Evolutionary conservation across 2,329 filamentous ascomycete genomes (phyloP).

Genomic region (Fusarium pininemorale): DNA sequence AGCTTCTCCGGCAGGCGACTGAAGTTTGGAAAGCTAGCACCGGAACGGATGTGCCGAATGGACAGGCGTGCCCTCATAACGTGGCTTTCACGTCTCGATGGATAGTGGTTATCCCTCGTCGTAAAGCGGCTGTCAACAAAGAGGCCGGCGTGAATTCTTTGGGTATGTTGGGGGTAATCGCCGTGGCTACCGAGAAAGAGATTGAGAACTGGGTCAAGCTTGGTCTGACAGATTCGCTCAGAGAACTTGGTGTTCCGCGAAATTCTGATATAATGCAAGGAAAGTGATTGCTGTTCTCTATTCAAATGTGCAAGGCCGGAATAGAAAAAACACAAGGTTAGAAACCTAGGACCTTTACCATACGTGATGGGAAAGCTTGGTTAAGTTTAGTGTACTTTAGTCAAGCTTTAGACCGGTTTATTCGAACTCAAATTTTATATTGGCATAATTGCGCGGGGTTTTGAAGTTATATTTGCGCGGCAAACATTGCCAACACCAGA

Average conservation of each 20-base stretch:
- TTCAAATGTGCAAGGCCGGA: fast-evolving
- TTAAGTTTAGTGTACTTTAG: fast-evolving
- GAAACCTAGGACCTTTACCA: fast-evolving
- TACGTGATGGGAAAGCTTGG: too few species aligned
- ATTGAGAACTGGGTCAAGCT: not conserved
- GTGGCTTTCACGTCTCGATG: not conserved
- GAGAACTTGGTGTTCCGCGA: not conserved
- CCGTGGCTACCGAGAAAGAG: constrained; percentile 1
- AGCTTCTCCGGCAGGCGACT: not conserved
- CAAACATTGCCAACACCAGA: not conserved
- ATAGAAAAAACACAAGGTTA: not conserved
- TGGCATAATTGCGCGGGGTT: not conserved
- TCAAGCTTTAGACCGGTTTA: fast-evolving
- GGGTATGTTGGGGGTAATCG: not conserved
- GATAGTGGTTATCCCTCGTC: not conserved
- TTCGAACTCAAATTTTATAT: fast-evolving
- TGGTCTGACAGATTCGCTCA: not conserved
- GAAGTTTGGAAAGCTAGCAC: not conserved
- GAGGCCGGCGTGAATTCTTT: not conserved
- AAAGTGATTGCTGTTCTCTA: not conserved
- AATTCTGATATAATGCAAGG: fast-evolving
- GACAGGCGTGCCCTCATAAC: not conserved
- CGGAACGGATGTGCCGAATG: not conserved
- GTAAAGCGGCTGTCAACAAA: not conserved
- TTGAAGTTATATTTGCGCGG: not conserved